phyloP scores from a whole-genome alignment of 768 basidiomycete species.

The Tylopilus felleus region DNA sequence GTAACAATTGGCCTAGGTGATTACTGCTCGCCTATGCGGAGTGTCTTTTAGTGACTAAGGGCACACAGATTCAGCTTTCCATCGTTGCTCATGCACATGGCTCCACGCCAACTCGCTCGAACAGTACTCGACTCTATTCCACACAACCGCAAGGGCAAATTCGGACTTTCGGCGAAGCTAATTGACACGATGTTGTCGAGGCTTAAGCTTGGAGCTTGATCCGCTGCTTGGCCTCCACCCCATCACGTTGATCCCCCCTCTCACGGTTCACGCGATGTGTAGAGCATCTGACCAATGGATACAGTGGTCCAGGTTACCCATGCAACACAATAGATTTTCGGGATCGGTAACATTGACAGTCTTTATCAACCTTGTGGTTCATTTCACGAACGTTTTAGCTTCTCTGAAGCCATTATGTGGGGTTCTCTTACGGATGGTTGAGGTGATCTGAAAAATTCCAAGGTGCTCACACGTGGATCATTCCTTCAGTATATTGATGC shows the following conservation, averaged over 20 bases:
- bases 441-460: background rate
- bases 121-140: no score
- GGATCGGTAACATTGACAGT: background rate
- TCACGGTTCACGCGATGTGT: background rate
- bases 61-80: no score
- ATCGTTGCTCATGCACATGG: no score
- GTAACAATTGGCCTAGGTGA: no score
- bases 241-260: background rate
- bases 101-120: no score
- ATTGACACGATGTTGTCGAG: background rate
- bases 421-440: background rate
- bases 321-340: background rate
- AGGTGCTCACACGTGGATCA: background rate
- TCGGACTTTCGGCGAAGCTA: background rate
- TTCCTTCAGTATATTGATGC: background rate
- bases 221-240: background rate
- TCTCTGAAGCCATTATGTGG: background rate
- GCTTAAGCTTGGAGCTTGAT: background rate
- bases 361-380: background rate
- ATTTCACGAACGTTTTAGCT: background rate
- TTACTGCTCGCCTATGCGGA: no score
- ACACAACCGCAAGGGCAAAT: no score
- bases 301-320: no score
- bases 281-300: background rate
- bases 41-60: no score